These are phyloP conservation scores for Trichoderma simmonsii DNA, from an alignment of 2,329 filamentous ascomycete species.

Conservation along the genomic window DNA sequence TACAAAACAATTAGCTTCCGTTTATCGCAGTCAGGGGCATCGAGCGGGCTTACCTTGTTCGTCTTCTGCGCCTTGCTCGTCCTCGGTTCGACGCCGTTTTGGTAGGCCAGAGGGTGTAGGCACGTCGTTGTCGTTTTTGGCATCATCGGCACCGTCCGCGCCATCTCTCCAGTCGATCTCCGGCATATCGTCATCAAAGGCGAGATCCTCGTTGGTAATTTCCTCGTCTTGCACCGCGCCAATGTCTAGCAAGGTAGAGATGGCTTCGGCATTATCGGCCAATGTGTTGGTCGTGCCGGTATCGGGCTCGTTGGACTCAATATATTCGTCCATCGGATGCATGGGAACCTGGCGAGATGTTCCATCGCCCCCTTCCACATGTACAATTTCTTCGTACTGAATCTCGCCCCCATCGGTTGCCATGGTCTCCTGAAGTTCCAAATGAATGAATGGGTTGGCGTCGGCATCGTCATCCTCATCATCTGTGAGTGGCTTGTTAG, in stretches of 20 bases:
- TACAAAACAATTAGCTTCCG: slow-evolving; percentile 18
- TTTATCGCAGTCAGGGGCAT: not conserved
- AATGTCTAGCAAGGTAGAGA: slow-evolving; percentile 25
- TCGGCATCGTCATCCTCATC: slow-evolving; percentile 25
- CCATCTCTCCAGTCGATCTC: slow-evolving; percentile 27
- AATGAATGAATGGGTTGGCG: slow-evolving; percentile 26
- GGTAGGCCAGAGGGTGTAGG: not conserved
- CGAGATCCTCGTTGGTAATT: slow-evolving; percentile 16
- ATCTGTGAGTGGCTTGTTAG: slow-evolving; percentile 29
- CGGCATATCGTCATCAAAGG: slow-evolving; percentile 24
- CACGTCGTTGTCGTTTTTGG: slow-evolving; percentile 4
- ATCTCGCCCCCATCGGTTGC: slow-evolving; percentile 22
- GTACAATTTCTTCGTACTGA: slow-evolving; percentile 18
- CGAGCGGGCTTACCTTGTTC: slow-evolving; percentile 19
- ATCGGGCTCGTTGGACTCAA: slow-evolving; percentile 22
- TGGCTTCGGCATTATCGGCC: slow-evolving; percentile 32
- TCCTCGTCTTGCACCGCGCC: slow-evolving; percentile 22
- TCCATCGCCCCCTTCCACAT: slow-evolving; percentile 18
- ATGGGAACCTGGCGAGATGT: not conserved
- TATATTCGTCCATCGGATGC: slow-evolving; percentile 20
- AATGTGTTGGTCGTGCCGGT: slow-evolving; percentile 35
- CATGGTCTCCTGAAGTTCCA: slow-evolving; percentile 26
- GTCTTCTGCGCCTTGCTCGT: slow-evolving; percentile 20
- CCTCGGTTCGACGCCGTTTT: slow-evolving; percentile 22
- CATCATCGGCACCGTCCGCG: not conserved